These are phyloP conservation scores for Amphibolis antarctica DNA, from an alignment of 106 monocot species.

Conservation along the genomic window DNA sequence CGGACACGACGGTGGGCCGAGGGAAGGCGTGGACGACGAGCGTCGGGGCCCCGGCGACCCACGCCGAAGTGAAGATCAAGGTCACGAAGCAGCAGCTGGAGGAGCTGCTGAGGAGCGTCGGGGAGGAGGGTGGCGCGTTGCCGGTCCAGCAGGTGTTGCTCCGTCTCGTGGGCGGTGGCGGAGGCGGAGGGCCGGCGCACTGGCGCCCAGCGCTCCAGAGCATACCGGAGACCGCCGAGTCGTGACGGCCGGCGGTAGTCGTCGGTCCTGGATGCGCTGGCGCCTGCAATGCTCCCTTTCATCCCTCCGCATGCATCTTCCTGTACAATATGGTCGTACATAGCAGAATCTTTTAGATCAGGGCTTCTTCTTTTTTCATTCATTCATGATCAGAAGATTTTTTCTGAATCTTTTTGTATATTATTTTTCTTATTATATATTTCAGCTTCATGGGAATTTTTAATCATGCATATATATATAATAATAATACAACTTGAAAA, in stretches of 20 bases:
- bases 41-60: neutral
- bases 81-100: constrained; percentile 42
- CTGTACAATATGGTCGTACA: too few relatives aligned
- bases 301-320: too few relatives aligned
- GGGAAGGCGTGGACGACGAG: neutral
- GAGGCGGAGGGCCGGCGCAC: neutral
- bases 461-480: too few relatives aligned
- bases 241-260: neutral
- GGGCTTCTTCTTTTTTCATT: too few relatives aligned
- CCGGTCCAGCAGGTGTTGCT: constrained; percentile 11
- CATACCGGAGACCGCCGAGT: constrained; percentile 27
- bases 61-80: constrained; percentile 36
- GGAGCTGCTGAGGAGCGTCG: constrained; percentile 21
- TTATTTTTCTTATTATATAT: too few relatives aligned
- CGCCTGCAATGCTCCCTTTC: too few relatives aligned
- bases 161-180: constrained; percentile 2
- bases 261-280: too few relatives aligned
- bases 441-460: too few relatives aligned
- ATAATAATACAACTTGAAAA: too few relatives aligned
- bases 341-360: too few relatives aligned
- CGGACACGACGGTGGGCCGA: constrained; percentile 1
- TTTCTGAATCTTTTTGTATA: too few relatives aligned
- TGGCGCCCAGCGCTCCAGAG: constrained; percentile 26
- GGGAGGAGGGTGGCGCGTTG: constrained; percentile 13
- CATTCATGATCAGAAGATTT: too few relatives aligned